These are phyloP conservation scores for Marasmius fiardii DNA, from an alignment of 1,284 basidiomycete genomes.

Conservation along the genomic window DNA sequence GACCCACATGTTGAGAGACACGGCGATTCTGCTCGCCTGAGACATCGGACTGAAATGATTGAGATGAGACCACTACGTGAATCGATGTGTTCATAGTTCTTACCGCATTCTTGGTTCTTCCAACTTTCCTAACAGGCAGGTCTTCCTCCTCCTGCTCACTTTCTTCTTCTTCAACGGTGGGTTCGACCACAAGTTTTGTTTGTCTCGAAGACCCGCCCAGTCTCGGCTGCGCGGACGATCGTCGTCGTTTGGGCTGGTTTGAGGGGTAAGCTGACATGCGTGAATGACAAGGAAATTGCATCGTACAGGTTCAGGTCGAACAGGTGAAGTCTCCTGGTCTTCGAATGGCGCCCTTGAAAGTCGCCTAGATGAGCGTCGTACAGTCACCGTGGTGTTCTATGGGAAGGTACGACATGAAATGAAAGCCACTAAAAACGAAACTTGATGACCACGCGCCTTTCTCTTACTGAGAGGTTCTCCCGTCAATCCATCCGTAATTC, in stretches of 20 bases:
- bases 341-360: constrained; percentile 46
- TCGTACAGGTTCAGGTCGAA: constrained; percentile 48
- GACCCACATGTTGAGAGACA: constrained; percentile 42
- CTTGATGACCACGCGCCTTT: constrained; percentile 38
- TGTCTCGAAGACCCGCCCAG: constrained; percentile 50
- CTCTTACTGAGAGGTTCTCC: constrained; percentile 55
- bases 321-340: constrained; percentile 33
- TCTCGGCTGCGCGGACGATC: constrained; percentile 67
- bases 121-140: constrained; percentile 55
- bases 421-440: not conserved
- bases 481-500: constrained; percentile 75
- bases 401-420: not conserved
- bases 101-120: constrained; percentile 59
- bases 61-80: not conserved
- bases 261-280: constrained; percentile 29
- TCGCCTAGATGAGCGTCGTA: constrained; percentile 45
- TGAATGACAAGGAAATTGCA: constrained; percentile 10
- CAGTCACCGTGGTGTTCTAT: constrained; percentile 23
- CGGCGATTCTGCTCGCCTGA: constrained; percentile 50
- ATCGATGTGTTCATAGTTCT: constrained; percentile 15
- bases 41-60: constrained; percentile 37
- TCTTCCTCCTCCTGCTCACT: constrained; percentile 74
- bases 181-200: constrained; percentile 33
- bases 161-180: constrained; percentile 66
- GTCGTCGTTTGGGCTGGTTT: constrained; percentile 54